Evolutionary conservation across 768 basidiomycete species (phyloP), one percentile per base, ranked within the genome.

Genomic region (Rhizopogon vesiculosus): DNA sequence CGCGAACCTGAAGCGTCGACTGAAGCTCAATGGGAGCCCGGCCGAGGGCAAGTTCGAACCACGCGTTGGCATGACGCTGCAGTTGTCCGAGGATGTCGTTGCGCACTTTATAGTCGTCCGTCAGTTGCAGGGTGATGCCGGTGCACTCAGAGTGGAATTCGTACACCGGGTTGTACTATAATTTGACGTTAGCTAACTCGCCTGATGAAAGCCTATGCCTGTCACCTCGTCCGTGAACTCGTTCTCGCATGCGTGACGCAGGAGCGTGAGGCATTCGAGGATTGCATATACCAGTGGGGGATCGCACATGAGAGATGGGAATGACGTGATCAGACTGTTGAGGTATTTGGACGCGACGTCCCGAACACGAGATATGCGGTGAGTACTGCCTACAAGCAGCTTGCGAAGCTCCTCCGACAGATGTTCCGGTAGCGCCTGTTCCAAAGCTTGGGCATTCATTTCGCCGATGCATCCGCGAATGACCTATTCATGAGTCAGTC

Each of bases 281-380:
- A 98, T 88, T 40, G 91, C 84, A 61, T 88, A 93, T 6, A 98
- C 89, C 12, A 98, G 79, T 9, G 85, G 78, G 3, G 87, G 82
- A 63, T 95, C 89, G 70, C 96, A 98, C 83, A 97, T 89, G 49
- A 99, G 75, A 13, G 94, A 93, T 2, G 97, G 94, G 71, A 98
- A 98, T 1, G 89, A 91, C 7, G 85, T 87, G 60, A 98, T 86
- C 41, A 98, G 75, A 40, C 85, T 81, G 70, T 93, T 84, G 28
- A 98, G 78, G 66, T 90, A 97, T 69, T 83, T 87, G 42, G 86
- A 79, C 1, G 95, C 91, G 31, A 93, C 78, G 35, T 89, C 87
- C 35, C 96, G 80, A 50, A 88, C 89, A 66, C 89, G 91, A 33
- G 81, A 76, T 56, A 91, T 83, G 29, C 92, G 83, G 70, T 95